Evolutionary conservation across 2,329 filamentous ascomycete species (phyloP), one percentile per base, ranked within the genome.

Genomic region (Fusarium begoniae): DNA sequence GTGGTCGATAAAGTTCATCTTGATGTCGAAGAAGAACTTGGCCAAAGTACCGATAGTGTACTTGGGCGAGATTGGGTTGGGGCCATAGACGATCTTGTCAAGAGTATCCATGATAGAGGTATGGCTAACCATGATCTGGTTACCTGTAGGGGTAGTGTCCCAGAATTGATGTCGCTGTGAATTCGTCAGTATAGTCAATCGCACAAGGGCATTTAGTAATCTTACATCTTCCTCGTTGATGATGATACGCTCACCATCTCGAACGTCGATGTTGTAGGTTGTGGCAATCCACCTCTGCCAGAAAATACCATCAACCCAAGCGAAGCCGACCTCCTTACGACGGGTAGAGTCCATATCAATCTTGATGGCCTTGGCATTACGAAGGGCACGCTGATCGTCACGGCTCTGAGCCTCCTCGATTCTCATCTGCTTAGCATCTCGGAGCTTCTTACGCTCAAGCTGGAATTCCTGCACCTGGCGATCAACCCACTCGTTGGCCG

Each of bases 151-250:
- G 53, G 95, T 98, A 38, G 88, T 90, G 80, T 99, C 96, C 96
- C 96, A 99, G 85, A 97, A 99, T 74, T 93, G 91, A 77, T 94
- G 95, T 84, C 94, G 95, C 94, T 97, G 79, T 67, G 35, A 28
- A 26, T 13, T 56, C 57, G 79, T 87, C 76, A 87, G 83, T 79
- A 62, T 51, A 14, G 11, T 38, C 20, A 22, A 35, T 18, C 4
- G 15, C 12, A 15, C 12, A 14, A n/a, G 24, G 32, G 32, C 32
- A 35, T 17, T 35, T 35, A 35, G 32, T 35, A 35, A 35, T 87
- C 94, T 92, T 87, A 97, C 95, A 82, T 97, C 95, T 86, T 98
- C 94, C 78, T 99, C 96, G 76, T 98, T 98, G 84, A 99, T 96
- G 67, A 99, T 93, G 63, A 99, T 94, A 72, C 94, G 91, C 82